Evolutionary conservation across 805 yeast genomes (phyloP), one percentile per base, ranked within the genome.

Genomic region (Diddensiella transvaalensis): DNA sequence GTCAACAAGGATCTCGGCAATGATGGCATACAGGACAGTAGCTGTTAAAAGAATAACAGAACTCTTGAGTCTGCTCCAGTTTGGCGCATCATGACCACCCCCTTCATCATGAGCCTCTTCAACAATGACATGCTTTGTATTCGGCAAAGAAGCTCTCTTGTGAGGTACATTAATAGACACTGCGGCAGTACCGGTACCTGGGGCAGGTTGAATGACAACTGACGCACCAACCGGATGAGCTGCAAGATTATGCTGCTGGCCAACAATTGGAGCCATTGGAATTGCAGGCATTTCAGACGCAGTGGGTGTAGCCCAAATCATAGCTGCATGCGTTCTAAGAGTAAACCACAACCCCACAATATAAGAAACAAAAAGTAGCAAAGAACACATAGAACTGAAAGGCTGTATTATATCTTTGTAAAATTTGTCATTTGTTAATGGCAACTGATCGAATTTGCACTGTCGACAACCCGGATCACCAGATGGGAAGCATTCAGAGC

Each of bases 71-170:
- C 91, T 78, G 4, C 96, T 83, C 99, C 99, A 93, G 63, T 93
- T 93, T 40, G 99, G 98, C 0, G 97, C 95, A 64, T 89, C 97
- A 58, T 91, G 97, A 1, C 95, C 95, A 3, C 85, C 84, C n/a
- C 60, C 64, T 10, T 42, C 47, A 22, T 24, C 44, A 19, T 43
- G 51, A 6, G 30, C 43, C 18, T 33, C 44, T 23, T 41, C 53
- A 6, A 22, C 22, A 17, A 39, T 8, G 8, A 23, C 24, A 22
- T 32, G 43, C 23, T 32, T 29, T 1, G 44, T 42, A 5, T 17
- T 17, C 3, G 49, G 26, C 13, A 46, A 21, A 13, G 29, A 24
- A 21, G 10, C 21, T 30, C 41, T 41, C 48, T 42, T 41, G 17
- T 54, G 8, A 19, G 15, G 23, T 10, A 29, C 13, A 10, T 29